These are phyloP conservation scores for Euptelea pleiosperma DNA, from an alignment of 164 flowering plant species.

Conservation along the genomic window DNA sequence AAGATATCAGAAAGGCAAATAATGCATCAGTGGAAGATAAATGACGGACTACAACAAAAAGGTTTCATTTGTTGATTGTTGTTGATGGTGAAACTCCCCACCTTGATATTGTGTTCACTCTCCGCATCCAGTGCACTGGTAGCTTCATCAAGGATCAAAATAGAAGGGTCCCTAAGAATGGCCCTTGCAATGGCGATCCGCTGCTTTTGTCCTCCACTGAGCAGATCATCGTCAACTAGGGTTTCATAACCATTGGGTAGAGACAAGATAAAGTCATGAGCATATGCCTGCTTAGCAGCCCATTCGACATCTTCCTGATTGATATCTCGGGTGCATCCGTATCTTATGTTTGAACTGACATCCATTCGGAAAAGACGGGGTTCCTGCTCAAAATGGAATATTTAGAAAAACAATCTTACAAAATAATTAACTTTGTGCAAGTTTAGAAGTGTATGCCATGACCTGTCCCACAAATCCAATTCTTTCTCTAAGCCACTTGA, in stretches of 20 bases:
- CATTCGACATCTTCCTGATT: slow-evolving; percentile 71
- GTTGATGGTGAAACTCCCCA: slow-evolving; percentile 17
- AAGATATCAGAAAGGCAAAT: slow-evolving; percentile 14
- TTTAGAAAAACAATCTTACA: slow-evolving; percentile 3
- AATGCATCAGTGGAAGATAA: background rate
- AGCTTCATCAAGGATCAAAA: slow-evolving; percentile 95
- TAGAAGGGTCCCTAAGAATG: slow-evolving; percentile 74
- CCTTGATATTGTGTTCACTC: slow-evolving; percentile 89
- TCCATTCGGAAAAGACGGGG: slow-evolving; percentile 87
- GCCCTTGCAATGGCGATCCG: slow-evolving; percentile 95
- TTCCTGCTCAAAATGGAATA: slow-evolving; percentile 44
- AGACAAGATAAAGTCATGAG: slow-evolving; percentile 75
- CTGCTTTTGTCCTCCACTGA: slow-evolving; percentile 98
- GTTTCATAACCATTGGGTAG: slow-evolving; percentile 89
- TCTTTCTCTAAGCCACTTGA: slow-evolving; percentile 79
- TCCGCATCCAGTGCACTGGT: slow-evolving; percentile 96
- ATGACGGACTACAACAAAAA: background rate
- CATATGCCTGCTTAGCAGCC: slow-evolving; percentile 94
- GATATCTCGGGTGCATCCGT: slow-evolving; percentile 69
- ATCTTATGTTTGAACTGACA: slow-evolving; percentile 76
- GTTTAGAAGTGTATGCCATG: background rate
- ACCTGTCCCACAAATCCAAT: slow-evolving; percentile 96
- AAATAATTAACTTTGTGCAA: background rate
- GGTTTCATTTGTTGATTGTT: background rate
- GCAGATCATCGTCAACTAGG: slow-evolving; percentile 84